These are phyloP conservation scores for Hibiscus tridactylites DNA, from an alignment of 345 rosid genomes.

Conservation along the genomic window DNA sequence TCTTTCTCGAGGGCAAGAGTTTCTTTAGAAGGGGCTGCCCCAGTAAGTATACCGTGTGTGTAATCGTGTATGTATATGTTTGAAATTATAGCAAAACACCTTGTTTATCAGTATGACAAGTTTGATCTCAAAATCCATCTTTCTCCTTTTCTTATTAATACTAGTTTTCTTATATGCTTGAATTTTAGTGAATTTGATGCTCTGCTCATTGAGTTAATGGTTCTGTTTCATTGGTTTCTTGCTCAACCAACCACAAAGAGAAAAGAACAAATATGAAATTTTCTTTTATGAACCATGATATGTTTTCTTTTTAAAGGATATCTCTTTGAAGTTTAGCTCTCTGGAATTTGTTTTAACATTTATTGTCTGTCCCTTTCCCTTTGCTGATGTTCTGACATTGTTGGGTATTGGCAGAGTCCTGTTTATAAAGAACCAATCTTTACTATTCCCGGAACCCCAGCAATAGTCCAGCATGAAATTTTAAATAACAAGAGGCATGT, in stretches of 20 bases:
- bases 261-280: neutral
- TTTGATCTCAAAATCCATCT: neutral
- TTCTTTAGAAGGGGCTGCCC: constrained; percentile 82
- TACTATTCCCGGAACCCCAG: constrained; percentile 75
- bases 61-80: neutral
- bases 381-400: neutral
- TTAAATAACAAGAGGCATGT: constrained; percentile 93
- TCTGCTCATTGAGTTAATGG: neutral
- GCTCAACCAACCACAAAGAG: neutral
- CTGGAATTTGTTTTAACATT: neutral
- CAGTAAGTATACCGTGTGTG: constrained; percentile 42
- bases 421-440: constrained; percentile 70
- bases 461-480: constrained; percentile 89
- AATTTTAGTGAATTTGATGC: neutral
- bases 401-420: constrained; percentile 41
- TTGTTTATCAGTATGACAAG: neutral
- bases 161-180: neutral
- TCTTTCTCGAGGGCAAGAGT: constrained; percentile 93
- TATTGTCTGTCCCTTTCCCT: neutral
- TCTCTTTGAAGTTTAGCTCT: constrained; percentile 1
- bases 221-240: neutral
- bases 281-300: neutral
- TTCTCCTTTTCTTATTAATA: neutral
- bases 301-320: neutral
- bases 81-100: neutral